A percentile compares a stretch with the other conserved stretches of the same genome.
Conservation (phyloP, 2,329 filamentous ascomycete genomes). For the Trichoderma oligosporum region DNA sequence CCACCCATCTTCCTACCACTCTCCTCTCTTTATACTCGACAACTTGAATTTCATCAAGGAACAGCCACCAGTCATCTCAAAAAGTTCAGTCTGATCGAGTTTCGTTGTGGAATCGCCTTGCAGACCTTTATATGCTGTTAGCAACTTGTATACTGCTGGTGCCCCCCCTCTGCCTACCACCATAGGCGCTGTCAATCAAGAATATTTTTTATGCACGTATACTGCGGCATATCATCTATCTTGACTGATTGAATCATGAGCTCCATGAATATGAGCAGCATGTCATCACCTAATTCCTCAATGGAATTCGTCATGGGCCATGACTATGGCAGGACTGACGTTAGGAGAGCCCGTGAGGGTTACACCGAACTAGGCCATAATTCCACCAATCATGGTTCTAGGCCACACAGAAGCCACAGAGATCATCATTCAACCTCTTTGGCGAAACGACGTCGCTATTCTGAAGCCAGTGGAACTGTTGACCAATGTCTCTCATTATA, state of each 20-base stretch:
- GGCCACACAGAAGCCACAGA: conserved; percentile 2
- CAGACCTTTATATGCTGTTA: not conserved
- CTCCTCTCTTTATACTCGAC: conserved; percentile 10
- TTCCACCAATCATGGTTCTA: not conserved
- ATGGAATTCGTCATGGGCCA: not conserved
- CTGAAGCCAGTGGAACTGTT: conserved; percentile 8
- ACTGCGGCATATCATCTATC: not conserved
- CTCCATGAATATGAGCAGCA: conserved; percentile 12
- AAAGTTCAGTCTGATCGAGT: not conserved
- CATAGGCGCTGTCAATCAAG: not conserved
- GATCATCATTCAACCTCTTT: not conserved
- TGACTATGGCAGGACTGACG: conserved; percentile 1
- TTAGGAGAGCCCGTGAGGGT: not conserved
- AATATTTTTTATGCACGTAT: not conserved
- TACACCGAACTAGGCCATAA: not conserved
- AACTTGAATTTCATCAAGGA: not conserved
- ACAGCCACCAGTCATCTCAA: conserved; percentile 1
- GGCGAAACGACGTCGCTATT: conserved; percentile 3
- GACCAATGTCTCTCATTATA: not conserved
- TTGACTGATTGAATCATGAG: not conserved
- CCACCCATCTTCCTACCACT: conserved; percentile 13
- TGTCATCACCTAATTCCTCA: not conserved
- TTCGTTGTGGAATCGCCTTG: not conserved
- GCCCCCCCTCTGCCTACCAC: not conserved
- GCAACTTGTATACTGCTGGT: not conserved